These are phyloP conservation scores for Cenchrus fungigraminus DNA, from an alignment of 176 grass and related monocot species.

Conservation along the genomic window DNA sequence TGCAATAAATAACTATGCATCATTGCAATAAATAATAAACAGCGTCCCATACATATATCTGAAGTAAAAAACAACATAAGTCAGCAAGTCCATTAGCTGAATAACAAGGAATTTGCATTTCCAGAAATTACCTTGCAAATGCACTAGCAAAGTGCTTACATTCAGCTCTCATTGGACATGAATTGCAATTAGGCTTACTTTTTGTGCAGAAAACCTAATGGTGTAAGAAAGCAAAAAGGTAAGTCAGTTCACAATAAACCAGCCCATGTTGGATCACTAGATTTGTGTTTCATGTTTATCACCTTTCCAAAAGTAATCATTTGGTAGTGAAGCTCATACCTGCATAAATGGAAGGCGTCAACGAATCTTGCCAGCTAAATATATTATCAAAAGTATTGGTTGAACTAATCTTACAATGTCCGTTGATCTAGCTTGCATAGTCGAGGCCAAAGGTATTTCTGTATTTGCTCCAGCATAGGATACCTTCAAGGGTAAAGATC, in stretches of 20 bases:
- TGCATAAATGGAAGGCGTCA: slow-evolving; percentile 34
- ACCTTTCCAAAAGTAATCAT: slow-evolving; percentile 99
- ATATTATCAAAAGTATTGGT: slow-evolving; percentile 20
- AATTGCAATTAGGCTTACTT: slow-evolving; percentile 91
- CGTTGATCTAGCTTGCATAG: slow-evolving; percentile 87
- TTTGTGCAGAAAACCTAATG: slow-evolving; percentile 86
- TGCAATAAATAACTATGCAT: not conserved
- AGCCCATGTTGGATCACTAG: not conserved
- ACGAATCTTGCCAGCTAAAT: slow-evolving; percentile 20
- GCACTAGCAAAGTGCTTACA: slow-evolving; percentile 96
- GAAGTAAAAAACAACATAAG: not conserved
- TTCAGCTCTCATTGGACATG: slow-evolving; percentile 91
- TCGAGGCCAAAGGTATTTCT: slow-evolving; percentile 96
- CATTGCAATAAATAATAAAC: slow-evolving; percentile 9
- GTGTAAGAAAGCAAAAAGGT: slow-evolving; percentile 9
- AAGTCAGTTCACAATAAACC: slow-evolving; percentile 27
- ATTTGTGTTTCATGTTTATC: slow-evolving; percentile 23
- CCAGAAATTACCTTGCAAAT: slow-evolving; percentile 71
- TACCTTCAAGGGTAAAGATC: slow-evolving; percentile 61
- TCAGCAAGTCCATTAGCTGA: not conserved
- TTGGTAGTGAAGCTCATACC: slow-evolving; percentile 96
- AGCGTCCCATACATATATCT: not conserved
- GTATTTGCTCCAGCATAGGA: slow-evolving; percentile 87
- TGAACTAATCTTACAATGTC: slow-evolving; percentile 71
- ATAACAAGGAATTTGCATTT: slow-evolving; percentile 21